Percentiles rank a stretch among this genome's conserved stretches.
Evolutionary conservation across 2,329 filamentous ascomycete genomes (phyloP).

Genomic region (Diaporthe capsici): DNA sequence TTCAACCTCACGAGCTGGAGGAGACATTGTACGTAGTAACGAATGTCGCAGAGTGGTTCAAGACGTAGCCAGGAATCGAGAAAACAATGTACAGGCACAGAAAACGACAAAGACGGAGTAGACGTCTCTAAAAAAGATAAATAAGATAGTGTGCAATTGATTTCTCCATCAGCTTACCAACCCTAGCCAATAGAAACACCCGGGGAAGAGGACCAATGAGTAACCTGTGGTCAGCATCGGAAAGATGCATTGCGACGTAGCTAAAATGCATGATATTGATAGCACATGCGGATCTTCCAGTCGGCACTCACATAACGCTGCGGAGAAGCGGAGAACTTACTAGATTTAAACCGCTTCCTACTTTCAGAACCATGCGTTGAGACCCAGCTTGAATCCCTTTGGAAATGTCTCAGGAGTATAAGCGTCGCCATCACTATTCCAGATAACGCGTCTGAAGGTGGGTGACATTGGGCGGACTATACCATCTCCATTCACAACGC

Average conservation of each 20-base stretch:
- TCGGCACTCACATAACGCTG: background rate
- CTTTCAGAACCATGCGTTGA: no score
- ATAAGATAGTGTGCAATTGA: background rate
- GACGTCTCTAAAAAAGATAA: background rate
- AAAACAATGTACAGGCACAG: background rate
- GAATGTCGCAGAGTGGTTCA: background rate
- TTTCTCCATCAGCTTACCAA: background rate
- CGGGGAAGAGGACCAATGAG: background rate
- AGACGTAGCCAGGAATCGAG: background rate
- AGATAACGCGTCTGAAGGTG: background rate
- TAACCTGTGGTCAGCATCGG: background rate
- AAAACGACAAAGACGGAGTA: background rate
- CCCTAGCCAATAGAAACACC: background rate
- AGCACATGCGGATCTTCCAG: background rate
- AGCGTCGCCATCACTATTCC: background rate
- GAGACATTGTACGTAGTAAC: background rate
- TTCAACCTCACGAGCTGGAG: background rate
- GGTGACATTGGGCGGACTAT: background rate
- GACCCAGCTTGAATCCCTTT: background rate
- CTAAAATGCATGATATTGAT: conserved; percentile 5
- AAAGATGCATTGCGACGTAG: conserved; percentile 7
- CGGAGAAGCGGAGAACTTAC: background rate
- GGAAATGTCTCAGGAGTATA: background rate
- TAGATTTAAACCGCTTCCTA: background rate
- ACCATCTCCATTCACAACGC: background rate